Evolutionary conservation across 2,329 filamentous ascomycete species (phyloP), one percentile per base, ranked within the genome.

Genomic region (Epichloe coenophiala): DNA sequence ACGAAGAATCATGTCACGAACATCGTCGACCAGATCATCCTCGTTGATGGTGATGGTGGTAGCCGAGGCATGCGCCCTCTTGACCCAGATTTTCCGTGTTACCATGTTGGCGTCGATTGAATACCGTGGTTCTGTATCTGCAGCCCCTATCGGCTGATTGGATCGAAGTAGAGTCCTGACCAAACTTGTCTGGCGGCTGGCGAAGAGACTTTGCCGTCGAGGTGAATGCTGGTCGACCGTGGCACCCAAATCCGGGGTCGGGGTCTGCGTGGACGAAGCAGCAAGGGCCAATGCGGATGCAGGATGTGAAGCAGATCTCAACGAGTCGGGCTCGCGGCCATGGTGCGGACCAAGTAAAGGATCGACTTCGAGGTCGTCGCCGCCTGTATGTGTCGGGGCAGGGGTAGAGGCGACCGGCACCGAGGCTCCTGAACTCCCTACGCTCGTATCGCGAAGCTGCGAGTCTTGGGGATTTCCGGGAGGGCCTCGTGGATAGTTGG

Each of bases 21-120:
- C 84, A 68, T 96, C 91, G 66, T 98, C 93, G 51, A 97, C 90
- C 59, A 97, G 71, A 62, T 95, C 89, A 60, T 94, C 88, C 61
- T 95, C 86, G 58, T 81, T 77, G 60, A 95, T 86, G 54, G 84
- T 81, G 50, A 98, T 84, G 60, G 93, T 75, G 13, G 93, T 98
- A 39, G 91, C 82, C 51, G 91, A 96, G 53, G 83, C 86, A 56
- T 84, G 78, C 19, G 86, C 86, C 60, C 91, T 79, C 72, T 86
- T 93, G 63, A 97, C 91, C 93, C 93, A 98, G 60, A 97, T 83
- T 74, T 95, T 96, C 64, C 88, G 78, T 52, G 76, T 80, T 57
- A 78, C 69, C 79, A 83, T 83, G 53, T 64, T 70, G 54, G 63
- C 63, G 60, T 67, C 69, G 50, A 73, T 68, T 42, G 68, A 67